phyloP scores from a whole-genome alignment of 139 green algal genomes.

The Auxenochlorella protothecoides region DNA sequence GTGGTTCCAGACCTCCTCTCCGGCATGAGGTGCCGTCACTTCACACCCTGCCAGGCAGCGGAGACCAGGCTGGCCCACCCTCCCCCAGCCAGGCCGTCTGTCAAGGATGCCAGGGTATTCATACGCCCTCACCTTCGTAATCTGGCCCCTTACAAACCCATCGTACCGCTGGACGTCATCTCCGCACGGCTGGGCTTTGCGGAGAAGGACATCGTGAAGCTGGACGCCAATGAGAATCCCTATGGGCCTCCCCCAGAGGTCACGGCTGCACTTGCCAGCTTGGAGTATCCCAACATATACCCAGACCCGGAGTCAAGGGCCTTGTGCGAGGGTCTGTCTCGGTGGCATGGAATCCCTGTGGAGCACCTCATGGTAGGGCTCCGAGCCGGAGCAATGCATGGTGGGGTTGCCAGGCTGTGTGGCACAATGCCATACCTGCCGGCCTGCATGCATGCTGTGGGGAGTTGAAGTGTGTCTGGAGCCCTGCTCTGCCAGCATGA shows the following conservation, averaged over 20 bases:
- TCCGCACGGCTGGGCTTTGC: conserved; percentile 59
- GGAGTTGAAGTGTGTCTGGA: too few relatives aligned
- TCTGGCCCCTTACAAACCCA: conserved; percentile 91
- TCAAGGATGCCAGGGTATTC: conserved; percentile 29
- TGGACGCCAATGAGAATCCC: conserved; percentile 99
- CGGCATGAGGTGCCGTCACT: too few relatives aligned
- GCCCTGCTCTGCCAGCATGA: too few relatives aligned
- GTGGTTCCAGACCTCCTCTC: too few relatives aligned
- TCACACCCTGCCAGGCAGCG: too few relatives aligned
- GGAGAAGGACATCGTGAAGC: conserved; percentile 93
- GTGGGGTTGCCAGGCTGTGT: not conserved
- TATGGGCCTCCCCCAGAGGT: conserved; percentile 97
- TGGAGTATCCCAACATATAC: conserved; percentile 95
- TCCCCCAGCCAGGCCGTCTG: not conserved
- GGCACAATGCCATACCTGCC: not conserved
- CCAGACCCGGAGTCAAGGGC: conserved; percentile 86
- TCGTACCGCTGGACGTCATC: conserved; percentile 94
- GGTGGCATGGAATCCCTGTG: conserved; percentile 56
- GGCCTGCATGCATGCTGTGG: not conserved
- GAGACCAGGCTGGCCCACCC: not conserved
- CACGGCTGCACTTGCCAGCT: conserved; percentile 64
- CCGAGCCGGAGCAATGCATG: not conserved
- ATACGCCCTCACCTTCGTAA: conserved; percentile 82
- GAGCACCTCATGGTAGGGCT: conserved; percentile 85
- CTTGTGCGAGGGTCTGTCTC: conserved; percentile 63